Evolutionary conservation across 2,329 filamentous ascomycete genomes (phyloP).

Genomic region (Dactylellina haptotyla): DNA sequence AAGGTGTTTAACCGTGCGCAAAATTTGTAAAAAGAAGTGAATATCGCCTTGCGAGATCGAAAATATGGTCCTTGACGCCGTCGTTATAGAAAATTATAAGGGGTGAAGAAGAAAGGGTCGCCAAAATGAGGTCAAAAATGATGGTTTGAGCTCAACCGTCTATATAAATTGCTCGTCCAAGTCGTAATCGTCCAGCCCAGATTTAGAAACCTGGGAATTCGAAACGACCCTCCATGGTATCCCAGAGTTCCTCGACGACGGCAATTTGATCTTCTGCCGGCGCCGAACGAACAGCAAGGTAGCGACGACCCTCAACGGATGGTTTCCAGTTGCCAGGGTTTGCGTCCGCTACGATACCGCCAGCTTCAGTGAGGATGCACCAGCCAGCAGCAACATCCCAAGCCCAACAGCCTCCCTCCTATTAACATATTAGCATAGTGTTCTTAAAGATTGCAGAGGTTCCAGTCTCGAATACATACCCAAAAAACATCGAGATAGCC

Average conservation of each 20-base stretch:
- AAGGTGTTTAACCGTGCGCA: neutral
- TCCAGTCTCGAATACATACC: constrained; percentile 59
- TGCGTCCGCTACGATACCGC: constrained; percentile 76
- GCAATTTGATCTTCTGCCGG: constrained; percentile 71
- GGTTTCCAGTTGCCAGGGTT: constrained; percentile 79
- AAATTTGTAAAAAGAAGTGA: constrained; percentile 5
- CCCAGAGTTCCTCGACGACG: constrained; percentile 74
- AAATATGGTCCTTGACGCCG: constrained; percentile 46
- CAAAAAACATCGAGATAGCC: constrained; percentile 79
- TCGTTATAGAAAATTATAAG: constrained; percentile 15
- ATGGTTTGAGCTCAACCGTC: neutral
- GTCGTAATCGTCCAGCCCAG: constrained; percentile 2
- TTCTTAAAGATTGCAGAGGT: neutral
- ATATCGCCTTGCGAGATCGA: constrained; percentile 24
- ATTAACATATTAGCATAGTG: constrained; percentile 35
- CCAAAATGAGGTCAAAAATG: constrained; percentile 14
- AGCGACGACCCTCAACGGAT: constrained; percentile 69
- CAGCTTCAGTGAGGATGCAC: constrained; percentile 79
- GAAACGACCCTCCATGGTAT: constrained; percentile 64
- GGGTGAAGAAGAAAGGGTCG: constrained; percentile 9
- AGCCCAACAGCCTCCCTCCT: constrained; percentile 81
- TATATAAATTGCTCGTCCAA: constrained; percentile 3
- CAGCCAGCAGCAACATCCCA: constrained; percentile 87
- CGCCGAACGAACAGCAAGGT: constrained; percentile 70
- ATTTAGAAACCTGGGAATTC: constrained; percentile 53